Percentiles rank a stretch among this genome's conserved stretches.
Evolutionary conservation across 2,329 filamentous ascomycete genomes (phyloP).

Genomic region (Tolypocladium amazonense): DNA sequence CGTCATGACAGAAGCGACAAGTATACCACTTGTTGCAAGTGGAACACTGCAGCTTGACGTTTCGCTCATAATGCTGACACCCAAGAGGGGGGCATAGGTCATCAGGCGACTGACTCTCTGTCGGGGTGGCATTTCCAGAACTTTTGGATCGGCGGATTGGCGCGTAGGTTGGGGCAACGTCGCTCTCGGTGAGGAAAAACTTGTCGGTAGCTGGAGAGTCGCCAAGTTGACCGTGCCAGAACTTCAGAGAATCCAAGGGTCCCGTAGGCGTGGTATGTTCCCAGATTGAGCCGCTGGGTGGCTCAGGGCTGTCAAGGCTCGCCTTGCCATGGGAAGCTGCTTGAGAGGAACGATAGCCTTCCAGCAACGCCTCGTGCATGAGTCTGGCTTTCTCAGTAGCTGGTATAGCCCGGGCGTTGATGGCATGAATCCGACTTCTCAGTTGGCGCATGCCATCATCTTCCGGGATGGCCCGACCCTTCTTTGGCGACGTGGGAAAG

Average conservation of each 20-base stretch:
- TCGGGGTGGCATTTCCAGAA: constrained; percentile 31
- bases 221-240: constrained; percentile 42
- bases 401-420: constrained; percentile 51
- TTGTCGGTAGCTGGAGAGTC: constrained; percentile 28
- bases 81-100: constrained; percentile 47
- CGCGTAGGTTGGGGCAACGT: constrained; percentile 58
- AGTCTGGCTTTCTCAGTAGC: constrained; percentile 57
- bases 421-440: constrained; percentile 55
- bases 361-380: constrained; percentile 61
- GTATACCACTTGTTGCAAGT: constrained; percentile 89
- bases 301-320: constrained; percentile 7
- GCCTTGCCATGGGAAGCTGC: constrained; percentile 2
- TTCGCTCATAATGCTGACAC: constrained; percentile 87
- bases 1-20: constrained; percentile 89
- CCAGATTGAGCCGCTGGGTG: constrained; percentile 13
- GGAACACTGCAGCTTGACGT: constrained; percentile 90
- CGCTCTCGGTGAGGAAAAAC: constrained; percentile 45
- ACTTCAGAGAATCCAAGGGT: constrained; percentile 43
- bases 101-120: constrained; percentile 7
- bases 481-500: constrained; percentile 18
- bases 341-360: constrained; percentile 45
- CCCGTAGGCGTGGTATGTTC: constrained; percentile 32
- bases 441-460: constrained; percentile 69
- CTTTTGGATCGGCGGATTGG: constrained; percentile 37
- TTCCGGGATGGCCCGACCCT: constrained; percentile 45